Base-by-base conservation (phyloP, 225 moss, liverwort and hornwort species). In the Sphagnum tenellum region DNA sequence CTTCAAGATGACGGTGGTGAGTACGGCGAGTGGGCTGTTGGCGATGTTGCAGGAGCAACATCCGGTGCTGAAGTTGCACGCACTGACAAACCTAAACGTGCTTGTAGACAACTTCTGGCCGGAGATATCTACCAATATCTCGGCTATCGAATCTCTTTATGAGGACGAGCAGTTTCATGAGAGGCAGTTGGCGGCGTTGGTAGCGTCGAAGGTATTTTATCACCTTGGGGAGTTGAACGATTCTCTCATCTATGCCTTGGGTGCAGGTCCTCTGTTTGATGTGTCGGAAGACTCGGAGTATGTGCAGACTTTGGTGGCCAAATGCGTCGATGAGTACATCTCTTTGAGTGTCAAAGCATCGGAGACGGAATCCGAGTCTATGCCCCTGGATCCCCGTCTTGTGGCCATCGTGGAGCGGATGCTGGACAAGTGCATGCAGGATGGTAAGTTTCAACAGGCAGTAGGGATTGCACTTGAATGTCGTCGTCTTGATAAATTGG, bases 381-480 rank as follows among this genome's bases (percentile, higher is more conserved):
- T 81, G 45, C 70, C 78, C 4, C 52, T 90, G 68, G 93, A 99
- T 77, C 79, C 85, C 2, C 74, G 90, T 45, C 82, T 99, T 2
- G 70, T 86, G 8, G 78, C 70, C 1, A 79, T 99, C 64, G 98
- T 99, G 59, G 98, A 99, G 60, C 78, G 83, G 55, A 82, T 93
- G 79, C 73, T 99, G 65, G 90, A 99, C 64, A 90, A 91, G 78
- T 99, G 93, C 58, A 70, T 99, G 79, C 7, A 75, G 9, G 92
- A 90, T 68, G 83, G 87, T 54, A 93, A 85, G 76, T 86, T 78
- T 48, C 86, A 99, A 68, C 98, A 99, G 67, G 90, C 90, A 10
- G 82, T 99, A 2, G 98, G 98, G 47, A 90, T 99, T 73, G 90
- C 98, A 9, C 79, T 99, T 4, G 98, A 99, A 60, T 99, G 98